Conservation (phyloP, 2,329 filamentous ascomycete genomes). For the Lojkania enalia region DNA sequence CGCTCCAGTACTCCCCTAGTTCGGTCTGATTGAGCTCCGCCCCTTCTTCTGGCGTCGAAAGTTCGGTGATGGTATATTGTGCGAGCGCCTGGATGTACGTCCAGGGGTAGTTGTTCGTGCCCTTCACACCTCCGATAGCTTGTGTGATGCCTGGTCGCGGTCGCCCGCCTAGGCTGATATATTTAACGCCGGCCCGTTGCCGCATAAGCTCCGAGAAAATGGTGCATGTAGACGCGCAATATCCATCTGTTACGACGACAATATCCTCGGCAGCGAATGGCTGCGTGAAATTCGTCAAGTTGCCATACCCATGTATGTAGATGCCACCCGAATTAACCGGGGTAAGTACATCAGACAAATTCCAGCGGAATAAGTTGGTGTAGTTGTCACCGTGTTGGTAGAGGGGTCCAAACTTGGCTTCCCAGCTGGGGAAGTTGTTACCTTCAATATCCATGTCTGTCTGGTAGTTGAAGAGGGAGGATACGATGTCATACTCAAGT, state of each 20-base stretch:
- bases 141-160: conserved; percentile 57
- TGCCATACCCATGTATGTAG: conserved; percentile 39
- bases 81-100: conserved; percentile 34
- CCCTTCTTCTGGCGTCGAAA: conserved; percentile 29
- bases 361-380: conserved; percentile 61
- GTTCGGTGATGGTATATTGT: conserved; percentile 25
- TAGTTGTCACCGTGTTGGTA: conserved; percentile 56
- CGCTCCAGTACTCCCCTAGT: conserved; percentile 37
- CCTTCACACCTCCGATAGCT: conserved; percentile 66
- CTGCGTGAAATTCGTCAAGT: conserved; percentile 50
- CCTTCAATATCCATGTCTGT: conserved; percentile 53
- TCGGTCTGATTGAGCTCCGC: conserved; percentile 34
- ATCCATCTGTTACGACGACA: conserved; percentile 56
- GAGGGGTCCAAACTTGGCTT: conserved; percentile 52
- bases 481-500: conserved; percentile 40
- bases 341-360: conserved; percentile 47
- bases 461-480: conserved; percentile 52
- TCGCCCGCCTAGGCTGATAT: conserved; percentile 63
- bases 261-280: conserved; percentile 63
- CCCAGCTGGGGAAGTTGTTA: conserved; percentile 53
- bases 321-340: conserved; percentile 39
- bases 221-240: conserved; percentile 64
- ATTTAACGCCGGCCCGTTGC: conserved; percentile 56
- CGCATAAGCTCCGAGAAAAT: conserved; percentile 61
- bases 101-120: conserved; percentile 48